Evolutionary conservation across 352 stramenopile genomes (phyloP).

Genomic region (Pythium sukuiense): DNA sequence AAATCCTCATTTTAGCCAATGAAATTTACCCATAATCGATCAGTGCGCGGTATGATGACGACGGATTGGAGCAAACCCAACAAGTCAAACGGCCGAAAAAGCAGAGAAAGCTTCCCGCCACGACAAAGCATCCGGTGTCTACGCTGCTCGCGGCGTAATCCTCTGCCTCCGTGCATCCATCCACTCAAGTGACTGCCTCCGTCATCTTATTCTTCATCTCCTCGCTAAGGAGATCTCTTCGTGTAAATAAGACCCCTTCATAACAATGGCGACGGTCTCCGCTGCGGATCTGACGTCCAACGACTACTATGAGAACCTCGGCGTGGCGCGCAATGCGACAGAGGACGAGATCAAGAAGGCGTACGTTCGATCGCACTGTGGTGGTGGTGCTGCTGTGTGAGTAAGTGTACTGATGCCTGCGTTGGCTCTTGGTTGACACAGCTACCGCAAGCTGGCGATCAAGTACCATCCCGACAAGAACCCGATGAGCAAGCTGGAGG

Average conservation of each 20-base stretch:
- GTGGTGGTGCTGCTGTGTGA: no score
- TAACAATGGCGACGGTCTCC: constrained; percentile 11
- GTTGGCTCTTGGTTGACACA: constrained; percentile 30
- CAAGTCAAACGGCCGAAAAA: neutral
- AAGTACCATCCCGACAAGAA: constrained; percentile 95
- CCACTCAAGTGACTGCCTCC: no score
- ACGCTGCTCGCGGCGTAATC: neutral
- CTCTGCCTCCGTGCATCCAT: neutral
- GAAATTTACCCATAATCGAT: neutral
- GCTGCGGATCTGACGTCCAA: constrained; percentile 53
- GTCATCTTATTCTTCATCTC: neutral
- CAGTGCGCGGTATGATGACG: neutral
- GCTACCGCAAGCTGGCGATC: constrained; percentile 91
- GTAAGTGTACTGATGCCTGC: neutral
- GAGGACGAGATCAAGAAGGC: constrained; percentile 85
- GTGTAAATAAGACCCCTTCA: neutral
- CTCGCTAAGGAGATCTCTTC: neutral
- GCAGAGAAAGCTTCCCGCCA: neutral
- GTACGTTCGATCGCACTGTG: constrained; percentile 37
- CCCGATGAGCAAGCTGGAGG: constrained; percentile 71
- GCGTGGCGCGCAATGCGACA: constrained; percentile 59
- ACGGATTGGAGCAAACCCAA: neutral
- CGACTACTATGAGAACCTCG: constrained; percentile 89
- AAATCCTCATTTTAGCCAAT: constrained; percentile 3
- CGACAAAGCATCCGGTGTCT: neutral